These are phyloP conservation scores for Trypanosoma melophagium DNA, from an alignment of 208 protist species.

Conservation along the genomic window DNA sequence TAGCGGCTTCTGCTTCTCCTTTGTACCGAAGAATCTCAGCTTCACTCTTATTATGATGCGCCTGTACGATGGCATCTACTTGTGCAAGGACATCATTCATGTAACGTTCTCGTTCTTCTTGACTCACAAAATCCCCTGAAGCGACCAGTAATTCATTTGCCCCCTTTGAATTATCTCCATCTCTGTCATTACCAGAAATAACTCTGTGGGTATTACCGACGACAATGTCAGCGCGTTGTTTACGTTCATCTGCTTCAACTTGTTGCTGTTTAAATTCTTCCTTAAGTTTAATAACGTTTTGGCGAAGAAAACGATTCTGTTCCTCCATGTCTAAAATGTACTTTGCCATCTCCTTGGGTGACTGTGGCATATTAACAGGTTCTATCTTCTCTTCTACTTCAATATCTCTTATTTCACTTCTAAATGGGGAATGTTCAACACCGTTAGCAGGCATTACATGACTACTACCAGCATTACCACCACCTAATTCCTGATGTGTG, in stretches of 20 bases:
- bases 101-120: conserved; percentile 27
- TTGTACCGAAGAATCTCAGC: conserved; percentile 30
- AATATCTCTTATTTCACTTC: too few relatives aligned
- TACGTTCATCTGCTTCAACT: neutral
- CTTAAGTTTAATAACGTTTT: conserved; percentile 18
- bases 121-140: neutral
- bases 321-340: conserved; percentile 28
- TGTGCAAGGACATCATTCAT: conserved; percentile 30
- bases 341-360: conserved; percentile 21
- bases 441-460: neutral
- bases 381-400: neutral
- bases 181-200: neutral
- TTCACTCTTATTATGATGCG: conserved; percentile 28
- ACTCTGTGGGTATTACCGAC: conserved; percentile 1
- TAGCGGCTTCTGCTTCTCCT: conserved; percentile 22
- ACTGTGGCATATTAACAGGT: neutral
- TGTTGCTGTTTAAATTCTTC: conserved; percentile 17
- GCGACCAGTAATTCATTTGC: neutral
- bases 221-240: neutral
- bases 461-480: neutral
- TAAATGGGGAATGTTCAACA: too few relatives aligned
- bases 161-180: neutral
- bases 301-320: conserved; percentile 26
- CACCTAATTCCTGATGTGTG: neutral
- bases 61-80: conserved; percentile 27